Base-by-base conservation (phyloP, 495 filamentous ascomycete genomes). In the Penicillium manginii region DNA sequence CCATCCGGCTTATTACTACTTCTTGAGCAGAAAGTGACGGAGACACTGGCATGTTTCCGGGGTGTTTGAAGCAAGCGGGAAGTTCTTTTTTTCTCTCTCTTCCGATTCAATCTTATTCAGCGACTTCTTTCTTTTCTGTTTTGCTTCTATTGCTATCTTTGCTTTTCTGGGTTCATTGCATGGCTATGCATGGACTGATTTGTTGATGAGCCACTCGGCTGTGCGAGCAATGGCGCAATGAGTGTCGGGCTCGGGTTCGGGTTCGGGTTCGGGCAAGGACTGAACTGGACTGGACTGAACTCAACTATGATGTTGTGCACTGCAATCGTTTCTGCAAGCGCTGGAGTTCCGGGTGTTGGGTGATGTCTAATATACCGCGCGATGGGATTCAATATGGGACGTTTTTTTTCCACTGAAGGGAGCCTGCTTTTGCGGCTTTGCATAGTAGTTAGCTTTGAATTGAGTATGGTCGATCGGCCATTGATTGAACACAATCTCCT, bases 251-350 rank as follows among this genome's bases (percentile, higher is more conserved):
- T 29, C 3, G 26, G 3, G 26, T 29, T 29, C 23, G 23, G 2
- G 26, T 29, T 29, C 3, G 26, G 3, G 26, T 29, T 29, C 23
- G 23, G 7, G 23, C 23, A 18, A 7, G 54, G 40, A 53, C 31
- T 61, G 39, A 37, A 49, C 31, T 56, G 35, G 51, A 54, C 37
- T 29, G 26, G 1, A 29, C 26, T 29, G 26, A 47, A 54, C 37
- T 29, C 6, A 7, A 29, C 26, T 29, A 8, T 29, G 26, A 29
- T 29, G 26, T 29, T 29, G 26, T 58, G 55, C 58, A 64, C 59
- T 64, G 46, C 58, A 61, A 53, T 64, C 51, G 4, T 29, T 64
- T 61, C 51, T 39, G 45, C 58, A 64, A 62, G 62, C 62, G 55
- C 17, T 52, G 62, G 52, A 54, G 55, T 65, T 61, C 31, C 12